phyloP scores from a whole-genome alignment of 2,329 filamentous ascomycete species.

The Acrocalymma vagum region DNA sequence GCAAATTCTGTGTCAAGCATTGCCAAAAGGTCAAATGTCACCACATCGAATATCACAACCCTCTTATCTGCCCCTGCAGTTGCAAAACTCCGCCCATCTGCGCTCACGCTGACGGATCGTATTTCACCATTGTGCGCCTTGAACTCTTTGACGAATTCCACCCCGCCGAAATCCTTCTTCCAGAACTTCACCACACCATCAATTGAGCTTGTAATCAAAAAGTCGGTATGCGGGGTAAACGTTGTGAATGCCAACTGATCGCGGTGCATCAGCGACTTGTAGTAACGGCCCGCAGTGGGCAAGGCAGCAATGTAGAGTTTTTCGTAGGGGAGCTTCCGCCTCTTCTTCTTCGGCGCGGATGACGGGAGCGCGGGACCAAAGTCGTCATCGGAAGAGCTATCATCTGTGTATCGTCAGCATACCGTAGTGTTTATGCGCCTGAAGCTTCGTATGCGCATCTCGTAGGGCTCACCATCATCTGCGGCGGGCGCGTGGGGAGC shows the following conservation, averaged over 20 bases:
- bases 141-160: conserved; percentile 99
- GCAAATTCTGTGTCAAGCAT: conserved; percentile 81
- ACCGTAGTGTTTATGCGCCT: conserved; percentile 23
- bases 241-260: conserved; percentile 90
- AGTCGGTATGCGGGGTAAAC: conserved; percentile 90
- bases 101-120: conserved; percentile 81
- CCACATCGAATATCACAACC: conserved; percentile 78
- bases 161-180: conserved; percentile 90
- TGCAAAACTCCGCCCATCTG: conserved; percentile 92
- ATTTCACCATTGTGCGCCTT: conserved; percentile 89
- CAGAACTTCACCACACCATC: conserved; percentile 99
- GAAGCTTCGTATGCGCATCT: conserved; percentile 5
- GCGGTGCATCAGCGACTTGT: conserved; percentile 97
- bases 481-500: conserved; percentile 9
- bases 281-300: conserved; percentile 82
- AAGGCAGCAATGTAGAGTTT: conserved; percentile 93
- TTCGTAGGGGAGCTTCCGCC: conserved; percentile 89
- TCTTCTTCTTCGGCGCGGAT: conserved; percentile 84
- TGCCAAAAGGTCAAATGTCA: conserved; percentile 73
- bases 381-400: conserved; percentile 79
- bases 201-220: conserved; percentile 90
- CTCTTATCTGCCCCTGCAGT: conserved; percentile 82
- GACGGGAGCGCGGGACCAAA: conserved; percentile 92
- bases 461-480: conserved; percentile 16
- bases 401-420: conserved; percentile 43